phyloP scores from a whole-genome alignment of 139 green algal species.

The Coelastrella sp. region DNA sequence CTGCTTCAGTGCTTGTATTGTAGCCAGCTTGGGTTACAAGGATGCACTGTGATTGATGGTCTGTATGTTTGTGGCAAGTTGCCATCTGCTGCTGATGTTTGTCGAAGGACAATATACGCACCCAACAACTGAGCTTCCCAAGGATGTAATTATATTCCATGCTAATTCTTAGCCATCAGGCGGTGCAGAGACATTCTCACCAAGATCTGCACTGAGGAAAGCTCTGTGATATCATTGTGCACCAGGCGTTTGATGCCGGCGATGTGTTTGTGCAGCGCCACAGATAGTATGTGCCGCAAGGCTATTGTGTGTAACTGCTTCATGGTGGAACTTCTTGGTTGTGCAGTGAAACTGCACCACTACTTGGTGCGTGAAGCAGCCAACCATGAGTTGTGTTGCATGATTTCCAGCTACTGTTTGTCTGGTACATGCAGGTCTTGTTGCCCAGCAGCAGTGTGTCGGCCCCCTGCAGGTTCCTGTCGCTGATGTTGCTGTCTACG shows the following conservation, averaged over 20 bases:
- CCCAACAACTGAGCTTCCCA: background rate
- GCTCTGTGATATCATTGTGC: background rate
- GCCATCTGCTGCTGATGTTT: too few relatives aligned
- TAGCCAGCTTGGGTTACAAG: too few relatives aligned
- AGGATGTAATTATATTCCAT: slow-evolving; percentile 52
- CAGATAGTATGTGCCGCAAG: too few relatives aligned
- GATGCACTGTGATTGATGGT: too few relatives aligned
- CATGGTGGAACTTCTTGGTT: too few relatives aligned
- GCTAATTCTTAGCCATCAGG: slow-evolving; percentile 51
- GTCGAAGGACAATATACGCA: too few relatives aligned
- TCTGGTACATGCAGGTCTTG: slow-evolving; percentile 72
- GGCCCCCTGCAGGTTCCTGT: slow-evolving; percentile 95
- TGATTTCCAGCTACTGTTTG: background rate
- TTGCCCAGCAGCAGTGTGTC: slow-evolving; percentile 98
- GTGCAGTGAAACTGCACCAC: too few relatives aligned
- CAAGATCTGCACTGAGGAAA: slow-evolving; percentile 60
- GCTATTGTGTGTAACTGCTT: too few relatives aligned
- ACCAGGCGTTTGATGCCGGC: too few relatives aligned
- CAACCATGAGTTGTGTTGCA: background rate
- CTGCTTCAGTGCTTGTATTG: too few relatives aligned
- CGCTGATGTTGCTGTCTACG: slow-evolving; percentile 92
- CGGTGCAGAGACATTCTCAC: slow-evolving; percentile 41
- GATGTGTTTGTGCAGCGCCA: too few relatives aligned
- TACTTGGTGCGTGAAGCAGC: background rate
- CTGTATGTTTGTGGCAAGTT: too few relatives aligned